Conservation (phyloP, 164 flowering plant species). For the Hamamelis virginiana region DNA sequence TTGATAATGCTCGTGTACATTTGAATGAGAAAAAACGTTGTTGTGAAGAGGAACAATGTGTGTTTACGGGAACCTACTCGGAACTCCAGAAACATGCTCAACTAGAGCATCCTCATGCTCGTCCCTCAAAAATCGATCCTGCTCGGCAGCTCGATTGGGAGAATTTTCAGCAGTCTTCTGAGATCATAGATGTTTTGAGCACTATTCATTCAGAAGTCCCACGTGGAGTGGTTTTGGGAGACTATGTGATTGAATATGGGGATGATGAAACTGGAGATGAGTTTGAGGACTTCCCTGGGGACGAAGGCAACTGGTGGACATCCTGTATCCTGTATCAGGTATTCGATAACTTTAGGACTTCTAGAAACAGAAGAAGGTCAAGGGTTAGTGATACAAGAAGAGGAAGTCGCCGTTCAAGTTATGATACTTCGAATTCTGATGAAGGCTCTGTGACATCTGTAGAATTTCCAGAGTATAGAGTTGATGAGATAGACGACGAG, state of each 20-base stretch:
- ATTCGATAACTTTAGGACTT: conserved; percentile 77
- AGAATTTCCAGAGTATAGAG: conserved; percentile 62
- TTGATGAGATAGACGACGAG: conserved; percentile 72
- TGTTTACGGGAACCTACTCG: conserved; percentile 56
- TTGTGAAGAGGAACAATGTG: conserved; percentile 75
- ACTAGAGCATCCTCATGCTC: conserved; percentile 74
- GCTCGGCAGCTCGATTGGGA: conserved; percentile 93
- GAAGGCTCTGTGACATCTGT: conserved; percentile 80
- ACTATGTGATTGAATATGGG: conserved; percentile 95
- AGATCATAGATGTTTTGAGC: conserved; percentile 88
- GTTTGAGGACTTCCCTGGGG: conserved; percentile 81
- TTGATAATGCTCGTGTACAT: conserved; percentile 58
- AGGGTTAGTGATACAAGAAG: conserved; percentile 61
- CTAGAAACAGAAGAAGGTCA: conserved; percentile 82
- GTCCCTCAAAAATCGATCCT: conserved; percentile 93
- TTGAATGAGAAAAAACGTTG: conserved; percentile 67
- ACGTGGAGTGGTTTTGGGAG: conserved; percentile 90
- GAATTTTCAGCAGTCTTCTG: conserved; percentile 92
- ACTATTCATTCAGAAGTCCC: conserved; percentile 94
- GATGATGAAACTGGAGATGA: conserved; percentile 79
- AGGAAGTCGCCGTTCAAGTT: conserved; percentile 59
- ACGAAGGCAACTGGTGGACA: conserved; percentile 94
- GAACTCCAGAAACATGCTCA: conserved; percentile 78
- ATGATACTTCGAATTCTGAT: conserved; percentile 76
- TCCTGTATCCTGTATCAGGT: conserved; percentile 89